Percentiles rank a stretch among this genome's conserved stretches.
These are phyloP conservation scores for Acacia melanoxylon DNA, from an alignment of 306 rosid species.

Conservation along the genomic window DNA sequence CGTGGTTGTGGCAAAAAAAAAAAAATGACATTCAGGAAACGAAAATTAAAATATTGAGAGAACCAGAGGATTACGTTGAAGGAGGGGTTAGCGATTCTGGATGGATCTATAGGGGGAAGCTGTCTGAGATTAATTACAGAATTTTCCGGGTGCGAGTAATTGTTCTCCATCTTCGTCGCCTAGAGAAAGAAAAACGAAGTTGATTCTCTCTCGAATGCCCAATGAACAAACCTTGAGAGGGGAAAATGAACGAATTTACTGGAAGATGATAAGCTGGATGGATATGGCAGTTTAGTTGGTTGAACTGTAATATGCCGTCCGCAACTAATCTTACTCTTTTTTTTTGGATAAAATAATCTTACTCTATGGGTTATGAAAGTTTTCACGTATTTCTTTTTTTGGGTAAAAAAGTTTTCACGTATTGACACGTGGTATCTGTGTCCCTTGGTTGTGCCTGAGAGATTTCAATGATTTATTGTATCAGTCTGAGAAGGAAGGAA, in stretches of 20 bases:
- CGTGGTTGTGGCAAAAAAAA: background rate
- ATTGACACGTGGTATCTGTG: too few relatives aligned
- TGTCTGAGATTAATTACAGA: constrained; percentile 23
- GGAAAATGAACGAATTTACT: background rate
- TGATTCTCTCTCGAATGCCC: background rate
- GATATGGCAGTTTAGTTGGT: background rate
- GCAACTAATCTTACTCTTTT: too few relatives aligned
- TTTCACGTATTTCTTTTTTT: too few relatives aligned
- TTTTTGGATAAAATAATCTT: too few relatives aligned
- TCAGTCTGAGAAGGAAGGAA: too few relatives aligned
- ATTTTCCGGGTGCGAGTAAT: background rate
- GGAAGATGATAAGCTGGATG: background rate
- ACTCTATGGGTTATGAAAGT: too few relatives aligned
- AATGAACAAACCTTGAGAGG: background rate
- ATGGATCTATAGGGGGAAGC: constrained; percentile 42
- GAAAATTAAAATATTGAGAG: background rate
- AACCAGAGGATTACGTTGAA: constrained; percentile 24
- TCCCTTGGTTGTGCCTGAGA: too few relatives aligned
- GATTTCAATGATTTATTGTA: too few relatives aligned
- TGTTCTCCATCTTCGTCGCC: constrained; percentile 21
- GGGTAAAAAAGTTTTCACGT: too few relatives aligned
- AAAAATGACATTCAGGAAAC: background rate
- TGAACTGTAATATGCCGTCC: too few relatives aligned
- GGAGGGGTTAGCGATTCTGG: constrained; percentile 4
- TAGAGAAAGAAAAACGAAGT: background rate